Base-by-base conservation (phyloP, 192 early-diverging fungal species). In the Chytriomyces hyalinus region DNA sequence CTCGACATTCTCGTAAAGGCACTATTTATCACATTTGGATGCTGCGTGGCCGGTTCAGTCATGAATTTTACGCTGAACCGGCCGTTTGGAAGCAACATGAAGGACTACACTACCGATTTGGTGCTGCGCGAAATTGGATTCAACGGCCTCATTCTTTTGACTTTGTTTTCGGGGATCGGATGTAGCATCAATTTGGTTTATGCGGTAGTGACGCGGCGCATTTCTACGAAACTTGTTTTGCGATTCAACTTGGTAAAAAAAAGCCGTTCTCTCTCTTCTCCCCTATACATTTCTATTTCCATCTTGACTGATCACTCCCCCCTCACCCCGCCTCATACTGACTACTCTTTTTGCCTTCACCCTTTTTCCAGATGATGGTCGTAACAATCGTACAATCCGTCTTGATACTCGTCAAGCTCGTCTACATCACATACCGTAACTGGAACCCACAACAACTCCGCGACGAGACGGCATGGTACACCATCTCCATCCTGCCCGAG, bases 71-170 rank as follows among this genome's bases (percentile, higher is more conserved):
- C 26, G 3, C 5, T 17, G n/a, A 64, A 64, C 62, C 15, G 26
- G 62, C 62, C 62, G 10, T 64, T 64, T 26, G 62, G 62, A 15
- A 11, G n/a, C 62, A 64, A 64, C n/a, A 17, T 26, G n/a, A 28
- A 64, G n/a, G 15, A 24, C 3, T 64, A 64, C 8, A 15, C 10
- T 26, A 28, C n/a, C 15, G 62, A 64, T 26, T 26, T 64, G n/a
- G 62, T 28, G 10, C 8, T 64, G 10, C 15, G 62, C 15, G 62
- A 64, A 28, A 22, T 64, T 9, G 62, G 62, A 17, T 64, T 64
- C 62, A 26, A 64, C 26, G 62, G 62, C 11, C 26, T 64, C n/a
- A 24, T 64, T 4, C 2, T 17, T 1, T 11, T 64, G n/a, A 24
- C n/a, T 11, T 3, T 64, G 10, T 64, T 24, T 28, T 15, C 62